Evolutionary conservation across 176 grass and related monocot species (phyloP).

Genomic region (Aegilops tauschii): DNA sequence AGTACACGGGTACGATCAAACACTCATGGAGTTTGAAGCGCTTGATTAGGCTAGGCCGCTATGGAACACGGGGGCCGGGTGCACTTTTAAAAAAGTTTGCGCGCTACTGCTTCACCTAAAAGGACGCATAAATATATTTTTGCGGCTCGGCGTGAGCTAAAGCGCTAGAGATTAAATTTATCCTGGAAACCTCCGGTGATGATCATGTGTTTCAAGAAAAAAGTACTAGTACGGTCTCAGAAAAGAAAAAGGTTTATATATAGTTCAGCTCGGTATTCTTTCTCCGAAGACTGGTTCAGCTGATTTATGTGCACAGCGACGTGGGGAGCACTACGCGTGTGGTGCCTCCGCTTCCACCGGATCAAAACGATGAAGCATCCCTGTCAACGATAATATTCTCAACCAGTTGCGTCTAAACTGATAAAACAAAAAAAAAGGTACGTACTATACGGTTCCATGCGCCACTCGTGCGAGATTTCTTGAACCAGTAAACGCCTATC

Average conservation of each 20-base stretch:
- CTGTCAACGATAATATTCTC: neutral
- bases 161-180: neutral
- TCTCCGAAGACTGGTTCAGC: neutral
- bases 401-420: neutral
- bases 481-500: neutral
- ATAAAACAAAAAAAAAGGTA: neutral
- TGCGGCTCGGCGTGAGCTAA: no score
- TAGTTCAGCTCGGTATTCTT: no score
- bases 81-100: no score
- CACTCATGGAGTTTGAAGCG: no score
- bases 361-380: neutral
- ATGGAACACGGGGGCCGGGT: no score
- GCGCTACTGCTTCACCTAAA: no score
- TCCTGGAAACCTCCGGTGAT: neutral
- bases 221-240: neutral
- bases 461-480: neutral
- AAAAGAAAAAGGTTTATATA: neutral
- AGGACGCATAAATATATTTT: no score
- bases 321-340: neutral
- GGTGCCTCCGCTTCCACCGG: neutral
- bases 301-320: neutral
- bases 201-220: neutral
- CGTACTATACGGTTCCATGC: neutral
- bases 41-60: no score
- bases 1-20: no score